phyloP scores from a whole-genome alignment of 75 land plant genomes.

The Isoetes taiwanensis region DNA sequence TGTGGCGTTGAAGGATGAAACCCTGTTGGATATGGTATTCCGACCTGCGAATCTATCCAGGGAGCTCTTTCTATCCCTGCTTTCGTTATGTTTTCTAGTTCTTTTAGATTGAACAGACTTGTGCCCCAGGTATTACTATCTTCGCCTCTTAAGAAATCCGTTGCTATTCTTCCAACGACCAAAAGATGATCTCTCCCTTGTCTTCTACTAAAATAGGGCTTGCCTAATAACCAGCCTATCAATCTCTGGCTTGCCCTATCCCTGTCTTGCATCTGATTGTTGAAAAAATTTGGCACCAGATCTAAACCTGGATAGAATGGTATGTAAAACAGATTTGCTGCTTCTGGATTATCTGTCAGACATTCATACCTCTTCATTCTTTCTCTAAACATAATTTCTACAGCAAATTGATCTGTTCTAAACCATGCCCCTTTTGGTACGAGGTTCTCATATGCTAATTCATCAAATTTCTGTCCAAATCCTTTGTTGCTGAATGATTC shows the following conservation, averaged over 20 bases:
- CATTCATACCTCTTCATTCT: not conserved
- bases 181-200: not conserved
- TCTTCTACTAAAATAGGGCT: not conserved
- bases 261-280: not conserved
- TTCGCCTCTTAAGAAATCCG: not conserved
- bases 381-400: not conserved
- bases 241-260: not conserved
- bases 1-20: not conserved
- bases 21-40: slow-evolving; percentile 1
- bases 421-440: not conserved
- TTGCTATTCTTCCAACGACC: not conserved
- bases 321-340: not conserved
- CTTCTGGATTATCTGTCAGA: slow-evolving; percentile 1
- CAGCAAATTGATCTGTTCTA: not conserved
- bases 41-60: not conserved
- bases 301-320: slow-evolving; percentile 1
- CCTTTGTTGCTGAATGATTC: too few species aligned
- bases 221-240: not conserved
- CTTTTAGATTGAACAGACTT: not conserved
- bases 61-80: not conserved
- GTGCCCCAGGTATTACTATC: not conserved
- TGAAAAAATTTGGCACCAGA: not conserved
- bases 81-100: not conserved
- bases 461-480: too few species aligned
- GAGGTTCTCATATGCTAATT: too few species aligned